Percentiles rank a stretch among this genome's conserved stretches.
These are phyloP conservation scores for Cyberlindnera suaveolens DNA, from an alignment of 805 yeast genomes.

Conservation along the genomic window DNA sequence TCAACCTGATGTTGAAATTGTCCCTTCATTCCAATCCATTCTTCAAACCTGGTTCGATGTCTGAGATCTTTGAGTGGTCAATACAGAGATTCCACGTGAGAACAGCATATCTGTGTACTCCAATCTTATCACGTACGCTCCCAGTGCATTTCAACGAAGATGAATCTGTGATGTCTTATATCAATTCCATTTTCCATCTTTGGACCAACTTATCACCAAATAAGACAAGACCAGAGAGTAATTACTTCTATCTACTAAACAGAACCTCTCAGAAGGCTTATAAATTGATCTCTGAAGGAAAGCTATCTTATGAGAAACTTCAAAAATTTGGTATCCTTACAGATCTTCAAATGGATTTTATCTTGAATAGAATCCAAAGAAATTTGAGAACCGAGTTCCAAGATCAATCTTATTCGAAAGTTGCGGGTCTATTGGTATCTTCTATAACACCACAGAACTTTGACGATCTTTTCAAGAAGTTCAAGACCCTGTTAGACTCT, in stretches of 20 bases:
- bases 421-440: conserved; percentile 50
- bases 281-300: conserved; percentile 24
- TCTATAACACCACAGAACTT: conserved; percentile 51
- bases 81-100: conserved; percentile 47
- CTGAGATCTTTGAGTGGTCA: conserved; percentile 43
- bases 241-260: conserved; percentile 59
- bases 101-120: conserved; percentile 45
- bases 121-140: conserved; percentile 45
- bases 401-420: conserved; percentile 31
- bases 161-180: conserved; percentile 44
- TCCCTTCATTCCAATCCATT: conserved; percentile 50
- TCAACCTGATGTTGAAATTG: conserved; percentile 42
- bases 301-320: conserved; percentile 27
- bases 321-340: conserved; percentile 60
- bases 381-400: conserved; percentile 30
- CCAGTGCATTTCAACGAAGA: conserved; percentile 36
- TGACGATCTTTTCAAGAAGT: conserved; percentile 39
- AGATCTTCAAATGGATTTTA: conserved; percentile 50
- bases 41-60: conserved; percentile 41
- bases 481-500: conserved; percentile 56
- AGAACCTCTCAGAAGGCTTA: conserved; percentile 48
- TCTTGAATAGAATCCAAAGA: conserved; percentile 49
- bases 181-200: conserved; percentile 63
- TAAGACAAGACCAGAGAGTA: conserved; percentile 44
- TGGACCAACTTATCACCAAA: conserved; percentile 55